Base-by-base conservation (phyloP, 2,329 filamentous ascomycete genomes). In the Hortaea sp. region DNA sequence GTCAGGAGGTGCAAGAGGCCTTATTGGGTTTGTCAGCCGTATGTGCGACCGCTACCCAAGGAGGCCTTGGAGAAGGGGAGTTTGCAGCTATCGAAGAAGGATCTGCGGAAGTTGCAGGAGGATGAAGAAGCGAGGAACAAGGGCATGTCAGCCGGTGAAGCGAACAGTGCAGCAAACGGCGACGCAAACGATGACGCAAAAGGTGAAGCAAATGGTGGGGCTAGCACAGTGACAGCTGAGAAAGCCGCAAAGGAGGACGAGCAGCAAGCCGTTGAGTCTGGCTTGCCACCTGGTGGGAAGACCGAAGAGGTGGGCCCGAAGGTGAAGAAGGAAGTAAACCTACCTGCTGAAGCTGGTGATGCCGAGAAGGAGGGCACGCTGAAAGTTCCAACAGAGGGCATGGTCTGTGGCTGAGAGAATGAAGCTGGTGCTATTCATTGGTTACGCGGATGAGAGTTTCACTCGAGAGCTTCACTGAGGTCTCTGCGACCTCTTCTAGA, bases 11-110 rank as follows among this genome's bases (percentile, higher is more conserved):
- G 88, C 60, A 83, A 81, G 63, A 71, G 88, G 53, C 89, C 89
- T 1, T 95, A 82, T 78, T 95, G 88, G 87, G 76, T 95, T 4
- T 88, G 82, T 44, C 89, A 97, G 69, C 84, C 90, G 4, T 86
- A 94, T 58, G 77, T 95, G 5, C 73, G 89, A 46, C 89, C 88
- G 37, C 64, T 95, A 58, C 92, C 92, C 0, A 85, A 84, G 55
- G 90, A 97, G 69, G 92, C 92, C 39, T 45, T 63, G 35, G 58
- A 58, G 49, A 63, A 66, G 48, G 61, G 64, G 28, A 60, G 55
- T 38, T 42, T 63, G 39, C 57, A 59, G 45, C 39, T 63, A 27
- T 61, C 58, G 40, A 63, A 63, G 49, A 63, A 60, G 48, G 56
- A 61, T 44, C 51, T 53, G 37, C 55, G 52, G 13, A 57, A 54